These are phyloP conservation scores for Scedosporium dehoogii DNA, from an alignment of 2,329 filamentous ascomycete genomes.

Conservation along the genomic window DNA sequence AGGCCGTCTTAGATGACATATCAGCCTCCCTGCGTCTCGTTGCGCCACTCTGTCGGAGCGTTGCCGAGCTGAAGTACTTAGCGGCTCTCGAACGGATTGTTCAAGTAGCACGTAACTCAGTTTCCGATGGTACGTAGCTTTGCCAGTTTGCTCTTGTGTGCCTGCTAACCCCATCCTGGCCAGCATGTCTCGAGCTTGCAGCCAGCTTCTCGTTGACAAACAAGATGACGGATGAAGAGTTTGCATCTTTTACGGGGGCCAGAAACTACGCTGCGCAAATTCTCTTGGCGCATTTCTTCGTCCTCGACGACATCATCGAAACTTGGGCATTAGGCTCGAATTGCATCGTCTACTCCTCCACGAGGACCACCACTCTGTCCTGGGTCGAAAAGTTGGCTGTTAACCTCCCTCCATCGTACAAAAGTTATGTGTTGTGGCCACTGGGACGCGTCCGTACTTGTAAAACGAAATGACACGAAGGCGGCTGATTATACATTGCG, in stretches of 20 bases:
- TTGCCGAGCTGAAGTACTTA: neutral
- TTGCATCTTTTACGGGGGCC: slow-evolving; percentile 2
- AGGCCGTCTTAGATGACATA: neutral
- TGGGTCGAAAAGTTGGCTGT: neutral
- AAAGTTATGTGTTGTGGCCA: neutral
- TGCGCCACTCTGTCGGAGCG: neutral
- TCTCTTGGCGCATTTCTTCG: slow-evolving; percentile 8
- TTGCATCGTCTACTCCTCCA: slow-evolving; percentile 5
- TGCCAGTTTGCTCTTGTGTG: neutral
- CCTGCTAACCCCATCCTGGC: neutral
- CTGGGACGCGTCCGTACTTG: neutral
- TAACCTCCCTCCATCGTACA: neutral
- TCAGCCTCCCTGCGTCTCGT: slow-evolving; percentile 1
- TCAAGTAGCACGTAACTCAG: neutral
- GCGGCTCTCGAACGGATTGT: neutral
- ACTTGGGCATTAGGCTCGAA: neutral
- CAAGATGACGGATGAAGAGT: slow-evolving; percentile 10
- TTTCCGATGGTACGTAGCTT: neutral
- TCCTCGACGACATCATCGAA: slow-evolving; percentile 9
- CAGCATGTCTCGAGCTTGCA: slow-evolving; percentile 7
- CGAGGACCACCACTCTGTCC: neutral
- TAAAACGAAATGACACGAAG: neutral
- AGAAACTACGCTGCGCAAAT: slow-evolving; percentile 5
- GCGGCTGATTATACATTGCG: neutral
- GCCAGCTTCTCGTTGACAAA: slow-evolving; percentile 8